A percentile compares a stretch with the other conserved stretches of the same genome.
Evolutionary conservation across 1,139 yeast species (phyloP).

Genomic region (Candida albicans): DNA sequence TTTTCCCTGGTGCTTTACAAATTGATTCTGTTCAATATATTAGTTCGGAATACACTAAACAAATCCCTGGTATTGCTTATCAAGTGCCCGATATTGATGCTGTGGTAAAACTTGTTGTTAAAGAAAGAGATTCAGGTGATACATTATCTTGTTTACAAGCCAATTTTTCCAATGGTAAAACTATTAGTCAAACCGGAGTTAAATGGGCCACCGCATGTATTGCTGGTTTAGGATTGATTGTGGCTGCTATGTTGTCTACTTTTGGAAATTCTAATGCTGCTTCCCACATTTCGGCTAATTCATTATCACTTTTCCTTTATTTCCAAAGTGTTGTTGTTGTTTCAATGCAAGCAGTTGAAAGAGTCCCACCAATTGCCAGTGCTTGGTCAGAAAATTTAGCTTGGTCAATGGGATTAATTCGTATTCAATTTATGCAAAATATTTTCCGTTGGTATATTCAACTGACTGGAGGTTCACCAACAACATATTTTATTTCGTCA

Average conservation of each 20-base stretch:
- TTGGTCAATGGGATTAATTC: slow-evolving; percentile 83
- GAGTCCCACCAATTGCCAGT: slow-evolving; percentile 76
- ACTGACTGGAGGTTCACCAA: slow-evolving; percentile 74
- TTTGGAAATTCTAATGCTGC: slow-evolving; percentile 82
- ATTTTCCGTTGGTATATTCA: slow-evolving; percentile 82
- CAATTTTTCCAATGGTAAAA: slow-evolving; percentile 67
- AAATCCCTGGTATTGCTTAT: slow-evolving; percentile 72
- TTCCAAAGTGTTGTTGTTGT: slow-evolving; percentile 77
- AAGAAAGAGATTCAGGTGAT: slow-evolving; percentile 37
- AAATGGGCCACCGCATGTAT: slow-evolving; percentile 83
- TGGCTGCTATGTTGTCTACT: slow-evolving; percentile 66
- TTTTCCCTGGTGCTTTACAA: slow-evolving; percentile 69
- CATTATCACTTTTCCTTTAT: slow-evolving; percentile 69
- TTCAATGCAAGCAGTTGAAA: slow-evolving; percentile 69
- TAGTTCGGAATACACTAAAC: slow-evolving; percentile 39
- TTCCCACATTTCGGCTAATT: slow-evolving; percentile 72
- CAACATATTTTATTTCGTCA: slow-evolving; percentile 56
- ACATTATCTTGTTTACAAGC: slow-evolving; percentile 69
- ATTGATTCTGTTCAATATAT: slow-evolving; percentile 66
- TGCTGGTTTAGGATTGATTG: slow-evolving; percentile 73
- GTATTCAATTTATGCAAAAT: slow-evolving; percentile 67
- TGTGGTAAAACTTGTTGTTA: slow-evolving; percentile 53
- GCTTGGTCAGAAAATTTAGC: slow-evolving; percentile 82
- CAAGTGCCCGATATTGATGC: slow-evolving; percentile 81
- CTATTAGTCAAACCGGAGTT: slow-evolving; percentile 73